Base-by-base conservation (phyloP, 768 basidiomycete genomes). In the Myochromella boudieri region DNA sequence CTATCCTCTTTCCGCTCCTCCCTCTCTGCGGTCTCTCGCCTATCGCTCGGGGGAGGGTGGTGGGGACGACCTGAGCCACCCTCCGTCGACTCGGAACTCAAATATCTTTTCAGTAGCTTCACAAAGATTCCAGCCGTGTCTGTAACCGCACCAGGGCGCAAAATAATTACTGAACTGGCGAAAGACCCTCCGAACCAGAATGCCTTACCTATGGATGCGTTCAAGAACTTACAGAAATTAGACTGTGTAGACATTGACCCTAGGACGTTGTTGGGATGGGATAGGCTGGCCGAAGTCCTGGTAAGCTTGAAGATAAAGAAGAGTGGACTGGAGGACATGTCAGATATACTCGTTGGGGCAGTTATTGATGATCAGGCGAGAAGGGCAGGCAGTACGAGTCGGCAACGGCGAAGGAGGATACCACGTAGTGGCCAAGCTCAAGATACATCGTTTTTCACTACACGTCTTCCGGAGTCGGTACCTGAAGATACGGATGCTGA, bases 41-140 rank as follows among this genome's bases (percentile, higher is more conserved):
- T 91, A 22, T 92, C 91, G 0, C 70, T 95, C 26, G 82, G 87
- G 24, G 71, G 67, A 4, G 74, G 80, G 41, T 91, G 87, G 87
- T 93, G 87, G 87, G 68, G 75, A 34, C 70, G 74, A 49, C 61
- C 76, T 4, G 76, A 82, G 46, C 78, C 77, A 28, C 79, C 77
- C 9, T 76, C 61, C 49, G 66, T 87, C 54, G 86, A 93, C 45
- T 61, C 71, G 2, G 87, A 92, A 58, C 82, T 95, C 63, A 92
- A 83, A 62, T 91, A 84, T 65, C 76, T 95, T 52, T 95, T 84
- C 70, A 91, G 91, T 62, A 80, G 84, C 61, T 91, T 95, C 71
- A 97, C 91, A 34, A 92, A 89, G 67, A 71, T 97, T 0, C 93
- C 93, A 12, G 85, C 91, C 1, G 72, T 95, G 29, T 68, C 74